These are phyloP conservation scores for Cicer chorassanicum DNA, from an alignment of 306 rosid species.

Conservation along the genomic window DNA sequence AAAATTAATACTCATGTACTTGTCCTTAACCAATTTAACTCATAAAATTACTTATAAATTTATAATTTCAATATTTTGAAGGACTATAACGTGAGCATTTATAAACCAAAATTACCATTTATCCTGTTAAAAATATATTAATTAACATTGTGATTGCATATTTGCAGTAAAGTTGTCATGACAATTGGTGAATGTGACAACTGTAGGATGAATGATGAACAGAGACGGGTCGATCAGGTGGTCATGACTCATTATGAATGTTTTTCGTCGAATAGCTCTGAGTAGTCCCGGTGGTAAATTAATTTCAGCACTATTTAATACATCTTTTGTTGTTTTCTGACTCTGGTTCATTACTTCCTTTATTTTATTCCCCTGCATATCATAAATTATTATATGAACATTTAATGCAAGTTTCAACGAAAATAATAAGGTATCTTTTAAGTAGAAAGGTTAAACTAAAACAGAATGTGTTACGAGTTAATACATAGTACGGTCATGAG, in stretches of 20 bases:
- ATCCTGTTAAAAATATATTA: neutral
- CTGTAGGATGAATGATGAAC: conserved; percentile 55
- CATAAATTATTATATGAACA: neutral
- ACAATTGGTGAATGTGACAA: conserved; percentile 43
- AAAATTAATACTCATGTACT: too few species aligned
- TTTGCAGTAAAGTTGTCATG: neutral
- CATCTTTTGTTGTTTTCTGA: conserved; percentile 4
- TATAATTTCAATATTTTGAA: too few species aligned
- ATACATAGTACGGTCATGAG: neutral
- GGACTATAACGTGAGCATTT: too few species aligned
- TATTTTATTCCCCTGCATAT: neutral
- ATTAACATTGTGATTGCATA: neutral
- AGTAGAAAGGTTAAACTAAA: too few species aligned
- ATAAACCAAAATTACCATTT: too few species aligned
- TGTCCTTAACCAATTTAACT: too few species aligned
- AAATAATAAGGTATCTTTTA: neutral
- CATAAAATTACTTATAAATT: too few species aligned
- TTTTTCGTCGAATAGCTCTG: conserved; percentile 15
- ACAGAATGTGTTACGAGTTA: neutral
- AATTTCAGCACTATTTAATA: conserved; percentile 7
- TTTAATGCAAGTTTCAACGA: neutral
- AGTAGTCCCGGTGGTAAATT: neutral
- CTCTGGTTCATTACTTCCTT: neutral
- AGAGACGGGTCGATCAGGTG: conserved; percentile 48
- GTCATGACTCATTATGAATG: conserved; percentile 53